Evolutionary conservation across 306 rosid genomes (phyloP), one percentile per base, ranked within the genome.

Genomic region (Inga laurina): DNA sequence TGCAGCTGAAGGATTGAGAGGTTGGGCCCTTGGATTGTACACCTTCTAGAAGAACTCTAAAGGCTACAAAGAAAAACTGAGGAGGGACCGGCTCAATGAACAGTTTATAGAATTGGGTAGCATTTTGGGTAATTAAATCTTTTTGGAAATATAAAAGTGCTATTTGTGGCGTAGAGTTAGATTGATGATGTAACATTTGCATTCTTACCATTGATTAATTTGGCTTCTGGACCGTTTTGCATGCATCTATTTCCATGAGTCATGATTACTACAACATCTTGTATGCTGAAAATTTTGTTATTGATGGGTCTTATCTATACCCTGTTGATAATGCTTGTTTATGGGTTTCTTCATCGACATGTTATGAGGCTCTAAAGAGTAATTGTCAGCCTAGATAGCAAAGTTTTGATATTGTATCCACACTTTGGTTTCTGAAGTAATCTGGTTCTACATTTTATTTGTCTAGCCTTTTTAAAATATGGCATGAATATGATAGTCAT

Each of bases 11-110:
- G 80, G 87, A 74, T 82, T 83, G 92, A 90, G 37, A 61, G 79
- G 44, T 70, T 43, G 57, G 93, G 34, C 69, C 39, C 61, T 93
- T 89, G 89, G 97, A 93, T 83, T 61, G 89, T 82, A 34, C 87
- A 78, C 86, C 91, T 79, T 88, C 94, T 74, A 93, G 91, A 84
- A 93, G 88, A 89, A 71, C 86, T 35, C 98, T 91, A 83, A 95
- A 95, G 92, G 97, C 98, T 69, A 90, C 84, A 75, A 93, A 79
- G 98, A 95, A 90, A 95, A 93, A 87, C 57, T 91, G 57, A 93
- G 97, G 88, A 90, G 97, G 89, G 94, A 90, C 83, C 86, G 90
- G 70, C 88, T 91, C 75, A 93, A 95, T 74, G 97, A 90, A 86
- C 97, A 93, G 74, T 93, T 92, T 87, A 77, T 85, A 32, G 94